Base-by-base conservation (phyloP, 1,284 basidiomycete genomes). In the Leucoagaricus sp. region DNA sequence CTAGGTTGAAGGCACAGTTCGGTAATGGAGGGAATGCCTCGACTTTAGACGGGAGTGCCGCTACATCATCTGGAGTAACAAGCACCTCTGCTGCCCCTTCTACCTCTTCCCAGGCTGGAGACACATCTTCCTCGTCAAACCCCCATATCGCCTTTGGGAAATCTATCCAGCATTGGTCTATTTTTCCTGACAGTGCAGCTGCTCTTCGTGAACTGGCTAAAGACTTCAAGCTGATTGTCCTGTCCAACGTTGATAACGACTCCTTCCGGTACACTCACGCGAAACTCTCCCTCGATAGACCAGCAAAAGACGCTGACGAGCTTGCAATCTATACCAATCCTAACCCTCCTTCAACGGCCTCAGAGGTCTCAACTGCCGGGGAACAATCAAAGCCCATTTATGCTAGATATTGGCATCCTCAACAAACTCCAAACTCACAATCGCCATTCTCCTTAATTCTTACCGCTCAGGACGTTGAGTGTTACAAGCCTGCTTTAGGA, bases 161-260 rank as follows among this genome's bases (percentile, higher is more conserved):
- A 42, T 86, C 86, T 36, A 80, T 90, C 45, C 73, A 74, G 45
- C 60, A 75, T 31, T 91, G 88, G 87, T 72, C 75, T 2, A 74
- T 81, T 10, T 91, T 91, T 71, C 79, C 84, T 0, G 89, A 91
- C 67, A 87, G 85, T 5, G 67, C 76, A 58, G 68, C 72, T 15
- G 88, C 87, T 0, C 80, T 91, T 3, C 75, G 74, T 40, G 69
- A 72, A 41, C 80, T 91, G 52, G 77, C 86, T 31, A 75, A 77
- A 58, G 76, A 79, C 64, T 90, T 82, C 72, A 84, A 84, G 58
- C 83, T 91, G 58, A 75, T 84, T 53, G 85, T 89, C 1, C 76
- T 91, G 34, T 89, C 87, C 60, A 91, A 91, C 69, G 85, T 91
- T 63, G 89, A 91, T 63, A 78, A 79, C 53, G 63, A 65, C 15